Evolutionary conservation across 2,329 filamentous ascomycete genomes (phyloP).

Genomic region (Geosmithia flava): DNA sequence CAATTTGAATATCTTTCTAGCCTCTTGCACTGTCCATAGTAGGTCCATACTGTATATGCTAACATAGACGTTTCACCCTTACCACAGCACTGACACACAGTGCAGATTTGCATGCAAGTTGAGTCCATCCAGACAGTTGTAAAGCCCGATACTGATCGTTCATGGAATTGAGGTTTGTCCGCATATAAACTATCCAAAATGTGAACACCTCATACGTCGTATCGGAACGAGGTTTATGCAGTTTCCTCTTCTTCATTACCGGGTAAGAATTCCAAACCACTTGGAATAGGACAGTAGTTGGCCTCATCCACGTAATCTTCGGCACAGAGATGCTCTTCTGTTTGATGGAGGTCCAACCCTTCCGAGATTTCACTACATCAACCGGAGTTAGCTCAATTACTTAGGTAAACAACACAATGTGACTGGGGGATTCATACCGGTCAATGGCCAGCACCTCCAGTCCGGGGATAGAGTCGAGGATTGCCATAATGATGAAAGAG

Average conservation of each 20-base stretch:
- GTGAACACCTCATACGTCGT: neutral
- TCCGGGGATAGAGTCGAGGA: slow-evolving; percentile 7
- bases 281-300: neutral
- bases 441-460: slow-evolving; percentile 7
- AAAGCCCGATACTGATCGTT: too few species aligned
- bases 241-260: neutral
- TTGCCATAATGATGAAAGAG: slow-evolving; percentile 6
- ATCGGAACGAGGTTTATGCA: neutral
- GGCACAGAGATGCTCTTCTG: neutral
- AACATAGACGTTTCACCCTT: too few species aligned
- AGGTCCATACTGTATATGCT: too few species aligned
- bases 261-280: neutral
- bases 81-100: too few species aligned
- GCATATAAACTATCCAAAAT: too few species aligned
- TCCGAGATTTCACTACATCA: neutral
- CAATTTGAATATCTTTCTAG: too few species aligned
- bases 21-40: too few species aligned
- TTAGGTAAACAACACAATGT: too few species aligned
- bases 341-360: neutral
- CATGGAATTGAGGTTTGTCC: too few species aligned
- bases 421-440: slow-evolving; percentile 3
- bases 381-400: too few species aligned
- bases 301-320: neutral
- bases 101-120: too few species aligned
- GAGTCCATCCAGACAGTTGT: too few species aligned